These are phyloP conservation scores for Echium plantagineum DNA, from an alignment of 257 asterid genomes.

Conservation along the genomic window DNA sequence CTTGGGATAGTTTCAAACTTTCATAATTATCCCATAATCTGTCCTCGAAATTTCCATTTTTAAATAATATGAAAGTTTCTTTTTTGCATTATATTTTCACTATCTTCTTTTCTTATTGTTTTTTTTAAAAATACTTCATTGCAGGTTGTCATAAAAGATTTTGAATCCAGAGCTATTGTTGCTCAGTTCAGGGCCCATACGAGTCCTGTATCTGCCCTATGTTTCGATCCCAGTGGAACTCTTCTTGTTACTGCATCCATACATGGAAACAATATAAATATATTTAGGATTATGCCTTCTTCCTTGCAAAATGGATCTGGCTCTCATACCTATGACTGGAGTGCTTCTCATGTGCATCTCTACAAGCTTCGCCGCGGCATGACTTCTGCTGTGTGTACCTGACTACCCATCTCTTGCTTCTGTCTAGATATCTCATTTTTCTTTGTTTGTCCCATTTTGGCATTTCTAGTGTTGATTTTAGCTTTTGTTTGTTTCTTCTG, in stretches of 20 bases:
- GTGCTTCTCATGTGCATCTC: constrained; percentile 34
- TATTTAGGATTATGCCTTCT: constrained; percentile 33
- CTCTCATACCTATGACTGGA: constrained; percentile 24
- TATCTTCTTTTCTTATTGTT: background rate
- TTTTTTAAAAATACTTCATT: background rate
- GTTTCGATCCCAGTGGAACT: constrained; percentile 47
- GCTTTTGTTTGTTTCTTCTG: background rate
- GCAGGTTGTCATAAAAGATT: constrained; percentile 39
- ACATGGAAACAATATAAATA: constrained; percentile 39
- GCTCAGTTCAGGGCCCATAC: constrained; percentile 43
- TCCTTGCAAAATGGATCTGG: constrained; percentile 28
- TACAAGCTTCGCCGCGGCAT: constrained; percentile 44
- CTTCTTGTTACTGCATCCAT: constrained; percentile 42
- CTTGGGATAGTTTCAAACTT: background rate
- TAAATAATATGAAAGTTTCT: no score
- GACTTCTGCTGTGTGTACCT: constrained; percentile 38
- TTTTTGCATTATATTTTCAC: background rate
- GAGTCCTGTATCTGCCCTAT: constrained; percentile 35
- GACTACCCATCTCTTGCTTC: background rate
- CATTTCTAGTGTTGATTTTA: background rate
- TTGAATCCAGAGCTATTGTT: constrained; percentile 25
- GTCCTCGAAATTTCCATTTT: background rate
- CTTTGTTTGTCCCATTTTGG: background rate
- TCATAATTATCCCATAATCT: background rate
- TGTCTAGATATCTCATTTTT: background rate